phyloP scores from a whole-genome alignment of 352 stramenopile genomes.

The Plasmopara halstedii region DNA sequence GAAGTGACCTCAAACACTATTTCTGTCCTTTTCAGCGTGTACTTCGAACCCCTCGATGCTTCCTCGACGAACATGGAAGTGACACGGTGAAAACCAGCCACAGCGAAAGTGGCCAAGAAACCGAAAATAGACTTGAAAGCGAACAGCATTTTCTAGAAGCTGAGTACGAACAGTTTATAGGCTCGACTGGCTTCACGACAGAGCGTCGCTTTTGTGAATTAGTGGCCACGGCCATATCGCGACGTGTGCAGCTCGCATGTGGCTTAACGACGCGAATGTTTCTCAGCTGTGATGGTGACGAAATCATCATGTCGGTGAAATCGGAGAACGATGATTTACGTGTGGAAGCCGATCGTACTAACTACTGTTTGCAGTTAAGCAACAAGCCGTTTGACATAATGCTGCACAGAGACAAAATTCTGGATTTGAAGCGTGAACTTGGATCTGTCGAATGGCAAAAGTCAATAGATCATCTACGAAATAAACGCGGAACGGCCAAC shows the following conservation, averaged over 20 bases:
- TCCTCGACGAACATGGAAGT: conserved; percentile 41
- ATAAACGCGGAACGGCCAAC: conserved; percentile 26
- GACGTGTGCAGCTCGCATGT: conserved; percentile 67
- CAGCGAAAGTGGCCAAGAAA: conserved; percentile 25
- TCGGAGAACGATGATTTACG: conserved; percentile 67
- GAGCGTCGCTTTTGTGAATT: conserved; percentile 54
- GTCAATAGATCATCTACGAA: conserved; percentile 36
- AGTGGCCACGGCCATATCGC: conserved; percentile 46
- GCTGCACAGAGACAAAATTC: conserved; percentile 49
- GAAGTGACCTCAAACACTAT: conserved; percentile 28
- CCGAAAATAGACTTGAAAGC: conserved; percentile 14
- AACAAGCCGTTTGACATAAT: conserved; percentile 63
- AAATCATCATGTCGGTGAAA: conserved; percentile 82
- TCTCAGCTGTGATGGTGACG: conserved; percentile 55
- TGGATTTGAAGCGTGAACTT: conserved; percentile 36
- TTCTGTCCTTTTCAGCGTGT: conserved; percentile 45
- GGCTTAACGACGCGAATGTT: conserved; percentile 79
- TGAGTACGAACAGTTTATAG: conserved; percentile 51
- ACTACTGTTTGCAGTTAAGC: conserved; percentile 67
- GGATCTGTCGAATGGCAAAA: conserved; percentile 29
- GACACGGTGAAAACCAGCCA: conserved; percentile 21
- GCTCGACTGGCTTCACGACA: conserved; percentile 28
- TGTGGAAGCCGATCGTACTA: conserved; percentile 57
- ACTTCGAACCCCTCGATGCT: conserved; percentile 48
- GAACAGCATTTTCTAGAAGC: conserved; percentile 28